Conservation (phyloP, 768 basidiomycete genomes). For the Termitomyces sp. region DNA sequence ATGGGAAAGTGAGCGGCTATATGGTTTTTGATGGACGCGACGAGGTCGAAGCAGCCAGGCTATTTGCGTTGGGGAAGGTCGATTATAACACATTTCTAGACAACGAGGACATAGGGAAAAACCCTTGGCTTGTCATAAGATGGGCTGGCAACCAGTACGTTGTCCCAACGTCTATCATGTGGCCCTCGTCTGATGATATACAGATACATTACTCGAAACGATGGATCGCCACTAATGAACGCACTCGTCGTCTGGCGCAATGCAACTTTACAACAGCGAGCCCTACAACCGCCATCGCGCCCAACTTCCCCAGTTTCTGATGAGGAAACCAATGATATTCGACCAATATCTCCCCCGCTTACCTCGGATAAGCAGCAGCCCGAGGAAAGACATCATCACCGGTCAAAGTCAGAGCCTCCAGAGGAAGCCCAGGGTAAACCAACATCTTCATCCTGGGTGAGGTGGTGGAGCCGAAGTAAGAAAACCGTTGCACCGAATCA, state of each 20-base stretch:
- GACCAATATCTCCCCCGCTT: slow-evolving; percentile 21
- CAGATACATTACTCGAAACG: slow-evolving; percentile 76
- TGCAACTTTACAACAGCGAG: slow-evolving; percentile 28
- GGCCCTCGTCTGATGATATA: not conserved
- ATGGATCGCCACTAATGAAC: slow-evolving; percentile 72
- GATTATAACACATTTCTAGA: slow-evolving; percentile 64
- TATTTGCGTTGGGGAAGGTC: slow-evolving; percentile 61
- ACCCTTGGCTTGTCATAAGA: slow-evolving; percentile 67
- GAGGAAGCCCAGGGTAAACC: slow-evolving; percentile 33
- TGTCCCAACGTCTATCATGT: not conserved
- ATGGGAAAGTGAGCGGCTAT: slow-evolving; percentile 15
- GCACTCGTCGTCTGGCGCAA: slow-evolving; percentile 71
- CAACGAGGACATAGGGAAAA: slow-evolving; percentile 56
- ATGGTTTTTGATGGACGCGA: slow-evolving; percentile 31
- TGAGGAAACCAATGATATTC: slow-evolving; percentile 25
- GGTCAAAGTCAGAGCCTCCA: slow-evolving; percentile 40
- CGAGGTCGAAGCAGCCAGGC: slow-evolving; percentile 49
- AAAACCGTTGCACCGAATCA: slow-evolving; percentile 23
- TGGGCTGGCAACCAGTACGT: slow-evolving; percentile 69
- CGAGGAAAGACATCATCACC: slow-evolving; percentile 22
- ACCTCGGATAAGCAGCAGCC: slow-evolving; percentile 17
- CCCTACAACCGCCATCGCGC: slow-evolving; percentile 24
- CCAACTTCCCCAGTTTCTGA: slow-evolving; percentile 32
- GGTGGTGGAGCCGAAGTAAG: slow-evolving; percentile 78
- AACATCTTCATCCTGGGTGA: slow-evolving; percentile 70